Evolutionary conservation across 805 yeast species (phyloP), one percentile per base, ranked within the genome.

Genomic region (Myxozyma neotropica): DNA sequence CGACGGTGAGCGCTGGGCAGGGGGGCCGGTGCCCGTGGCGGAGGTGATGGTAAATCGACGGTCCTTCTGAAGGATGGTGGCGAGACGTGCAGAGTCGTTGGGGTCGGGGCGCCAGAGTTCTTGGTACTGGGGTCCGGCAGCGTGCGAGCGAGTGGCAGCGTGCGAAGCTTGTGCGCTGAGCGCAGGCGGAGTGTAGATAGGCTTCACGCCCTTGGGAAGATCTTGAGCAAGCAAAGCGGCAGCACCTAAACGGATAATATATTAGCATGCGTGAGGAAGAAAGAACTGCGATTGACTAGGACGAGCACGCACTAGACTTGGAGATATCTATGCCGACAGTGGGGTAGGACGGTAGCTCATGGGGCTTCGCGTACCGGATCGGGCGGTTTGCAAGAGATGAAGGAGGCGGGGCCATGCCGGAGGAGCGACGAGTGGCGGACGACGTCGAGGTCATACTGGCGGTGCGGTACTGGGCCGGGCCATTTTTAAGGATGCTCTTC

Each of bases 31-130:
- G 59, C 45, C 54, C 31, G 58, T 55, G 58, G 53, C 56, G 36
- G 67, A 48, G 46, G 64, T 57, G 43, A 57, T 24, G 78, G 76
- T 59, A 81, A 82, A 46, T 75, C 80, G 80, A 58, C 76, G 76
- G 64, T 68, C 69, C 55, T 68, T 67, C 49, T 73, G 73, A 42
- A 72, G 72, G 53, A 80, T 78, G 0, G 87, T 82, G 15, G 87
- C 86, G 26, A 81, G 73, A 31, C 85, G 87, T 29, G 86, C 85
- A 10, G 55, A 61, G 45, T 78, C 77, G 24, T 82, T 80, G 12
- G 87, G 87, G 50, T 80, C 81, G 29, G 72, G 74, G 66, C 57
- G 63, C 73, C 74, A 69, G 61, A 64, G 60, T 57, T 61, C 75
- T 17, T 47, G 29, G 47, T 55, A 49, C 27, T 49, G 55, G 44